phyloP scores from a whole-genome alignment of 1,284 basidiomycete genomes.

The Tylopilus sp. region DNA sequence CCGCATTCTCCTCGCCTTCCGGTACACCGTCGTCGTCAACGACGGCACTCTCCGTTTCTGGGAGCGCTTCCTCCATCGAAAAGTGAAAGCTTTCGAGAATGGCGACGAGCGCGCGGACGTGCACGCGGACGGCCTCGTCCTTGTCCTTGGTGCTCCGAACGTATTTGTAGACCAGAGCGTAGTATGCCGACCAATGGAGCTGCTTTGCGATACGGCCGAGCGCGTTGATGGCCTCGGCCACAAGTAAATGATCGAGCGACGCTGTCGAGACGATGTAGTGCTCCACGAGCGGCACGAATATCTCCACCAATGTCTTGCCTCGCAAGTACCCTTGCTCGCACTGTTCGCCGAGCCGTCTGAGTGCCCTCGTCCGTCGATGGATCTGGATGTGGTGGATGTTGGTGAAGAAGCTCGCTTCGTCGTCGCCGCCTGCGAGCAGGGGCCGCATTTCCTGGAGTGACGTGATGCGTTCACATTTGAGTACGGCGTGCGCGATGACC shows the following conservation, averaged over 20 bases:
- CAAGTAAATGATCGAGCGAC: conserved; percentile 83
- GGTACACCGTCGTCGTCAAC: conserved; percentile 31
- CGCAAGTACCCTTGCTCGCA: conserved; percentile 68
- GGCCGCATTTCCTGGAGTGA: conserved; percentile 74
- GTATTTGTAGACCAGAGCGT: conserved; percentile 78
- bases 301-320: conserved; percentile 71
- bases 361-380: conserved; percentile 85
- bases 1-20: conserved; percentile 29
- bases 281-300: conserved; percentile 84
- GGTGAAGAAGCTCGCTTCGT: conserved; percentile 95
- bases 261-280: conserved; percentile 73
- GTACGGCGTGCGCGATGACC: conserved; percentile 76
- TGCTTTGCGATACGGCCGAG: conserved; percentile 72
- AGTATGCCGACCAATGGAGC: conserved; percentile 84
- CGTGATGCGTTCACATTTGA: conserved; percentile 56
- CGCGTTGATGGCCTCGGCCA: conserved; percentile 83
- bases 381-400: conserved; percentile 94
- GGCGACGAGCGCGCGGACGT: conserved; percentile 82
- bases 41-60: conserved; percentile 29
- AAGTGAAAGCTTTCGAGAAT: conserved; percentile 94
- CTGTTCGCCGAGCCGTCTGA: conserved; percentile 80
- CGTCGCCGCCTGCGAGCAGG: conserved; percentile 85
- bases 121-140: conserved; percentile 74
- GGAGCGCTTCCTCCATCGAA: conserved; percentile 56
- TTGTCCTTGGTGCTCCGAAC: conserved; percentile 70